Evolutionary conservation across 352 stramenopile genomes (phyloP).

Genomic region (Globisporangium acanthophoron): DNA sequence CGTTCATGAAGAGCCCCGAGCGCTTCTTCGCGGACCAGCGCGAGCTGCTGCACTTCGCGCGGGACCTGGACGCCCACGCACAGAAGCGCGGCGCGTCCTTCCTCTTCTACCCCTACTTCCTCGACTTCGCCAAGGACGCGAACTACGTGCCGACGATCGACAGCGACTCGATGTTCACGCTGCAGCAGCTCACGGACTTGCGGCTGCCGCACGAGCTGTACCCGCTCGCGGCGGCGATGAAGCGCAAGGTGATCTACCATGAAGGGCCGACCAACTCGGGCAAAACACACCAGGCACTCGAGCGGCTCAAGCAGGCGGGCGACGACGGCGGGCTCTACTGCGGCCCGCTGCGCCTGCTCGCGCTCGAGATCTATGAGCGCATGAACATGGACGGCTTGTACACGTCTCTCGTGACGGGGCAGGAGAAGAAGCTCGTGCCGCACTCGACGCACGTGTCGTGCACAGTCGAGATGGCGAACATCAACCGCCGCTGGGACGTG

Average conservation of each 20-base stretch:
- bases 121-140: slow-evolving; percentile 48
- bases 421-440: slow-evolving; percentile 91
- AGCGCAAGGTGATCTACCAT: slow-evolving; percentile 88
- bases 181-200: slow-evolving; percentile 73
- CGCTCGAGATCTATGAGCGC: slow-evolving; percentile 93
- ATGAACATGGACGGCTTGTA: slow-evolving; percentile 93
- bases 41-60: slow-evolving; percentile 51
- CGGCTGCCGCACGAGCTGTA: slow-evolving; percentile 79
- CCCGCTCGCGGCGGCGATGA: slow-evolving; percentile 71
- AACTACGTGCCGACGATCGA: slow-evolving; percentile 26
- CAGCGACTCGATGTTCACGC: slow-evolving; percentile 32
- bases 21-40: slow-evolving; percentile 52
- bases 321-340: slow-evolving; percentile 90
- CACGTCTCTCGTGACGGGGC: slow-evolving; percentile 93
- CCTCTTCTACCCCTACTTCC: slow-evolving; percentile 74
- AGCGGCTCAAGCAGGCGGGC: slow-evolving; percentile 88
- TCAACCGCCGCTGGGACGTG: slow-evolving; percentile 86
- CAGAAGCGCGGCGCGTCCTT: slow-evolving; percentile 45
- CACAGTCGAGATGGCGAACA: slow-evolving; percentile 87
- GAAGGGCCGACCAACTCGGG: slow-evolving; percentile 95
- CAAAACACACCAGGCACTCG: slow-evolving; percentile 94
- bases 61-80: slow-evolving; percentile 34
- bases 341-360: slow-evolving; percentile 91
- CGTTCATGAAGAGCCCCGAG: slow-evolving; percentile 45
- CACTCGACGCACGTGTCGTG: slow-evolving; percentile 80